These are phyloP conservation scores for Saccharomyces hybrid DNA, from an alignment of 1,139 yeast genomes.

Conservation along the genomic window DNA sequence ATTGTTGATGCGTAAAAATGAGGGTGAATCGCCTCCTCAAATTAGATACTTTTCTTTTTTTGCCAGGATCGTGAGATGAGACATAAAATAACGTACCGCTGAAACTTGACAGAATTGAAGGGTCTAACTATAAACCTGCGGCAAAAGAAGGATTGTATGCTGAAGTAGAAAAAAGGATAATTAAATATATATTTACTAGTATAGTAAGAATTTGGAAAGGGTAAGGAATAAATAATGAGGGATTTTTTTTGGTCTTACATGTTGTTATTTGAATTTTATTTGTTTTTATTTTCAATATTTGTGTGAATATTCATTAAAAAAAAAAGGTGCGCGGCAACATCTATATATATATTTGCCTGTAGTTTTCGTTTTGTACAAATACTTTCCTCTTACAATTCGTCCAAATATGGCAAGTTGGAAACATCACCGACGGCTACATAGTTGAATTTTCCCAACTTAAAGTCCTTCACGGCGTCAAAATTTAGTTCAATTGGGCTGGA, in stretches of 20 bases:
- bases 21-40: too few species aligned
- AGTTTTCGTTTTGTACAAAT: neutral
- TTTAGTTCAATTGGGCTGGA: conserved; percentile 26
- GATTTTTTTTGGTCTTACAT: neutral
- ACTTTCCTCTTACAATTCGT: conserved; percentile 55
- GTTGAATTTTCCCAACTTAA: conserved; percentile 61
- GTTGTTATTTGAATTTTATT: neutral
- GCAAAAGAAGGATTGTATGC: neutral
- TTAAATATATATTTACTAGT: neutral
- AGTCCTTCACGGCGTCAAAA: conserved; percentile 42
- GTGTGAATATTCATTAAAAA: neutral
- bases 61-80: neutral
- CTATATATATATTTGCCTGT: neutral
- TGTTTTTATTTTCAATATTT: neutral
- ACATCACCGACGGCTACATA: conserved; percentile 90
- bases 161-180: neutral
- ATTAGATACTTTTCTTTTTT: too few species aligned
- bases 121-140: neutral
- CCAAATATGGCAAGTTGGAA: conserved; percentile 78
- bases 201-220: neutral
- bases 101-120: neutral
- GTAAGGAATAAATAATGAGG: neutral
- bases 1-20: neutral
- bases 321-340: neutral
- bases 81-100: neutral